Base-by-base conservation (phyloP, 2,329 filamentous ascomycete species). In the Venturia aucupariae region DNA sequence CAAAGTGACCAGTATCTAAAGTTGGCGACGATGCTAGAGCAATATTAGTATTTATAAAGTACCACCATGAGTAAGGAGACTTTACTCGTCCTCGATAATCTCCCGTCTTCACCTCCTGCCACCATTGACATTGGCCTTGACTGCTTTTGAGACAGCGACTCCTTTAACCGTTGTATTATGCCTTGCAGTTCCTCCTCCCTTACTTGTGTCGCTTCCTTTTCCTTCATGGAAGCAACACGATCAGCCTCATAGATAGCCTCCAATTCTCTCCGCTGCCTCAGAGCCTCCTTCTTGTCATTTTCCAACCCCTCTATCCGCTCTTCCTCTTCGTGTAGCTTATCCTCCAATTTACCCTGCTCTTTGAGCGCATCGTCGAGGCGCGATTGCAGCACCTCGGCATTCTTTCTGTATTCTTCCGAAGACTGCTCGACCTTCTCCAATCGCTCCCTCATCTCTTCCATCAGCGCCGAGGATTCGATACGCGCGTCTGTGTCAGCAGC, bases 211-310 rank as follows among this genome's bases (percentile, higher is more conserved):
- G 95, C 90, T 68, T 97, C 92, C 78, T 95, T 94, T 75, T 97
- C 93, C 76, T 92, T 91, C 72, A 90, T 86, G 78, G 93, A 89
- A 64, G 90, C 86, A 72, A 88, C 90, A 67, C 91, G 86, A 77
- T 99, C 94, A 55, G 89, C 86, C 75, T 97, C 93, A 75, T 96
- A 95, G 68, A 95, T 92, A 68, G 87, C 86, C 76, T 97, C 92
- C 79, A 97, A 87, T 75, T 99, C 94, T 68, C 93, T 86, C 72
- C 90, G 90, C 75, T 95, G 89, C 68, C 92, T 85, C 38, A 87
- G 85, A 64, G 88, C 82, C 69, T 97, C 92, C 70, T 90, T 86
- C 78, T 94, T 92, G 72, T 96, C 90, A 71, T 90, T 92, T 72
- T 87, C 86, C 63, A 97, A 81, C 8, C 84, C 80, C 75, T 96